A percentile compares a stretch with the other conserved stretches of the same genome.
Conservation (phyloP, 441 rosid genomes). For the Bruguiera hainesii region DNA sequence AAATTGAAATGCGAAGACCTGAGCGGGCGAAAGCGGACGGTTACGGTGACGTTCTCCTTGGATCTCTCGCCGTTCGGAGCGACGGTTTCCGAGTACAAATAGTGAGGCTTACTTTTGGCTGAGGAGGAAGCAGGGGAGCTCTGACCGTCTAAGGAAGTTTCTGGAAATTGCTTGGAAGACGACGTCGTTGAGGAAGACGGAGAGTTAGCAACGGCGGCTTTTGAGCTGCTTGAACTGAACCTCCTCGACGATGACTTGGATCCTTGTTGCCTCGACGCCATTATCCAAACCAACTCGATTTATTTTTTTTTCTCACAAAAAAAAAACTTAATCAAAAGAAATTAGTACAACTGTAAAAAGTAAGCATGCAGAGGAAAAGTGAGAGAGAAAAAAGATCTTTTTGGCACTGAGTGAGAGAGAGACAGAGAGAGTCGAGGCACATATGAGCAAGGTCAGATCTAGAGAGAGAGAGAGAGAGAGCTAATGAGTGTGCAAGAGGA, state of each 20-base stretch:
- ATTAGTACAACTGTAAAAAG: not conserved
- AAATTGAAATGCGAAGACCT: slow-evolving; percentile 41
- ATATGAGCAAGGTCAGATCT: slow-evolving; percentile 1
- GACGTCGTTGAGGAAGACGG: slow-evolving; percentile 87
- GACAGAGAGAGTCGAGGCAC: not conserved
- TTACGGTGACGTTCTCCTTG: slow-evolving; percentile 94
- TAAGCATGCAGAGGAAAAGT: not conserved
- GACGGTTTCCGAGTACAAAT: slow-evolving; percentile 52
- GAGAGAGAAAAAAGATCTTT: slow-evolving; percentile 18
- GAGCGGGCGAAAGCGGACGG: slow-evolving; percentile 97
- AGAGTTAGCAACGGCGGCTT: slow-evolving; percentile 55
- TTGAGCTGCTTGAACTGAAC: slow-evolving; percentile 39
- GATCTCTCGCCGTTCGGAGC: slow-evolving; percentile 46
- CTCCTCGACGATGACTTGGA: slow-evolving; percentile 48
- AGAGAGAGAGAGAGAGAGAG: not conserved
- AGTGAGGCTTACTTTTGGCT: slow-evolving; percentile 79
- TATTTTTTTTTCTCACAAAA: slow-evolving; percentile 17
- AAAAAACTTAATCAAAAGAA: slow-evolving; percentile 5
- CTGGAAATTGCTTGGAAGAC: slow-evolving; percentile 73
- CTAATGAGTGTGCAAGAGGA: slow-evolving; percentile 13
- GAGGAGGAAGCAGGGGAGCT: slow-evolving; percentile 98
- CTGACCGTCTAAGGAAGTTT: slow-evolving; percentile 80
- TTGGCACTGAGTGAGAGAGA: slow-evolving; percentile 16
- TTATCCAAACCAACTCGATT: slow-evolving; percentile 34
- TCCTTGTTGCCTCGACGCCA: slow-evolving; percentile 66